Evolutionary conservation across 2,329 filamentous ascomycete species (phyloP).

Genomic region (Fusarium duplospermum): DNA sequence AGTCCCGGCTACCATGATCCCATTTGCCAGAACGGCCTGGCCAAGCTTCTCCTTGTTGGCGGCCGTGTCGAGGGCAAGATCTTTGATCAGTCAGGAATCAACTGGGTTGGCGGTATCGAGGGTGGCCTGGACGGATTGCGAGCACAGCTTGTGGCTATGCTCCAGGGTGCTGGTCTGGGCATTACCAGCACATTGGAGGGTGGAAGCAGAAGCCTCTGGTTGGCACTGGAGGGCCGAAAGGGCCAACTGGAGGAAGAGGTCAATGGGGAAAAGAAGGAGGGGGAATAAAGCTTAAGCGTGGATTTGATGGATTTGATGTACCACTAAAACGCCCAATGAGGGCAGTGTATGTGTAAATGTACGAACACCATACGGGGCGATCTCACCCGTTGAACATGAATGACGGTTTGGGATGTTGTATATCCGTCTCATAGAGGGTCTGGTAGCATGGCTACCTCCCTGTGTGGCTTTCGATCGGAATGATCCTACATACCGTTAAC

Average conservation of each 20-base stretch:
- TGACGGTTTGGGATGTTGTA: not conserved
- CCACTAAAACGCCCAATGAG: conserved; percentile 22
- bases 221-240: conserved; percentile 86
- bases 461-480: not conserved
- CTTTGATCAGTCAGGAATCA: conserved; percentile 79
- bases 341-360: conserved; percentile 44
- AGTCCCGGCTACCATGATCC: conserved; percentile 86
- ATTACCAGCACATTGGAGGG: conserved; percentile 84
- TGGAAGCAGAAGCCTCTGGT: conserved; percentile 83
- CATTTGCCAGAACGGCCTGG: conserved; percentile 80
- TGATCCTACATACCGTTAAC: not conserved
- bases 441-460: not conserved
- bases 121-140: conserved; percentile 85
- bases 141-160: conserved; percentile 81
- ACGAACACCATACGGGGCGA: conserved; percentile 35
- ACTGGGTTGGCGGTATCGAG: conserved; percentile 77
- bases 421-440: not conserved
- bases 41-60: conserved; percentile 88
- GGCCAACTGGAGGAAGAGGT: conserved; percentile 77
- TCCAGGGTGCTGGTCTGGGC: conserved; percentile 83
- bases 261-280: conserved; percentile 34
- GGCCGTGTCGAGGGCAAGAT: conserved; percentile 87
- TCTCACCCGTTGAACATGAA: conserved; percentile 1
- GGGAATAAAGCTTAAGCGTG: conserved; percentile 10
- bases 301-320: conserved; percentile 17